Base-by-base conservation (phyloP, 2,329 filamentous ascomycete genomes). In the Diaporthe capsici region DNA sequence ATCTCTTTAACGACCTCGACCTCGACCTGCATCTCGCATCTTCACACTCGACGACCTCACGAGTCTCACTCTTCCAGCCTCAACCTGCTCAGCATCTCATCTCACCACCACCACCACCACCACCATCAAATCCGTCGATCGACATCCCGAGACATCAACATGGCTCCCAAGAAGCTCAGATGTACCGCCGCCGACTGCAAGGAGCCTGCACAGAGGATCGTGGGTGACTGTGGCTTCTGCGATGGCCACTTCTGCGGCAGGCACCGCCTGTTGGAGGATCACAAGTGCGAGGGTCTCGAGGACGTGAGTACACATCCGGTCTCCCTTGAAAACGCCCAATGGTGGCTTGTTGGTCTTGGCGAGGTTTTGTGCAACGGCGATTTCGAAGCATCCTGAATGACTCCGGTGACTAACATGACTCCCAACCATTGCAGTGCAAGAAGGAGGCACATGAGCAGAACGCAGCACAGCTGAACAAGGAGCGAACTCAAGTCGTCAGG, bases 201-300 rank as follows among this genome's bases (percentile, higher is more conserved):
- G 83, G 93, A 95, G 80, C 90, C 91, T 42, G 96, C 95, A 22
- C 96, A 98, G 85, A 93, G 95, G 79, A 98, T 99, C 82, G 94
- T 98, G 76, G 97, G 97, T 73, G 96, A 98, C 87, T 99, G 97
- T 86, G 93, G 92, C 77, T 98, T 98, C 89, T 99, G 97, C 88
- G 89, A 93, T 74, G 95, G 96, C 61, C 94, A 97, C 84, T 98
- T 95, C 88, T 99, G 97, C 86, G 95, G 95, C 81, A 98, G 95
- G 88, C 97, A 99, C 86, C 91, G 97, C 74, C 90, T 98, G 86
- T 86, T 98, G 78, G 97, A 99, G 86, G 94, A 96, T 80, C 97
- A 99, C 87, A 95, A 95, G 87, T 99, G 97, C 87, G 92, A 91
- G 78, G 95, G 95, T 55, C 88, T 99, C 75, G 97, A 98, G 88